These are phyloP conservation scores for Opeltia flavorubescens DNA, from an alignment of 495 filamentous ascomycete species.

Conservation along the genomic window DNA sequence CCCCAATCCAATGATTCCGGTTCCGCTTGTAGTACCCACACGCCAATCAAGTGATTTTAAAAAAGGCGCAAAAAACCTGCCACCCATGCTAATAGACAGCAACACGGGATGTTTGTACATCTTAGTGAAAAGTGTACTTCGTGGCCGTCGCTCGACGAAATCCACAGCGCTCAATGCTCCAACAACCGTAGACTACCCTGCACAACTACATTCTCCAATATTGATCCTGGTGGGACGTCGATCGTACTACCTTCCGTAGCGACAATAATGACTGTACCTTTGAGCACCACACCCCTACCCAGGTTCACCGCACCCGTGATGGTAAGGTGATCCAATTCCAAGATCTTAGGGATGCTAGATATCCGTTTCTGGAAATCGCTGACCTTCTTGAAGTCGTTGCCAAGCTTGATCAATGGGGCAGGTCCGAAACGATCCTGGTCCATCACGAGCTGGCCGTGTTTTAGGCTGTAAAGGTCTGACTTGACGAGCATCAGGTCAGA, in stretches of 20 bases:
- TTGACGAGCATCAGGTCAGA: constrained; percentile 99
- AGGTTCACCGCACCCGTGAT: constrained; percentile 96
- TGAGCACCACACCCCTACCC: constrained; percentile 84
- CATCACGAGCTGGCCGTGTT: constrained; percentile 96
- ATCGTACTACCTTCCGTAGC: constrained; percentile 96
- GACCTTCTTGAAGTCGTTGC: constrained; percentile 99
- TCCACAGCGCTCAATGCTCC: constrained; percentile 57
- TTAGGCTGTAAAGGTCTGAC: constrained; percentile 98
- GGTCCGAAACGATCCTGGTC: constrained; percentile 92
- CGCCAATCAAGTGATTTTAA: no score
- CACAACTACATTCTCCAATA: constrained; percentile 97
- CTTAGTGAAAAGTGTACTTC: no score
- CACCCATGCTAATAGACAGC: neutral
- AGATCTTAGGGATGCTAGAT: constrained; percentile 87
- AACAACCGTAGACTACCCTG: constrained; percentile 92
- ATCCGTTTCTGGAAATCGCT: constrained; percentile 99
- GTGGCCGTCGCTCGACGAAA: no score
- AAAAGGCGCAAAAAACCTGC: neutral
- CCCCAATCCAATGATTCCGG: no score
- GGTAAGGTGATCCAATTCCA: constrained; percentile 95
- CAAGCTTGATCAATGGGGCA: constrained; percentile 98
- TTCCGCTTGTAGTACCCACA: no score
- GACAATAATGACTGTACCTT: constrained; percentile 99
- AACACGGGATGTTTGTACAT: neutral
- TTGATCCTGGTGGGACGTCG: constrained; percentile 88